These are phyloP conservation scores for Seminavis robusta DNA, from an alignment of 108 stramenopile genomes.

Conservation along the genomic window DNA sequence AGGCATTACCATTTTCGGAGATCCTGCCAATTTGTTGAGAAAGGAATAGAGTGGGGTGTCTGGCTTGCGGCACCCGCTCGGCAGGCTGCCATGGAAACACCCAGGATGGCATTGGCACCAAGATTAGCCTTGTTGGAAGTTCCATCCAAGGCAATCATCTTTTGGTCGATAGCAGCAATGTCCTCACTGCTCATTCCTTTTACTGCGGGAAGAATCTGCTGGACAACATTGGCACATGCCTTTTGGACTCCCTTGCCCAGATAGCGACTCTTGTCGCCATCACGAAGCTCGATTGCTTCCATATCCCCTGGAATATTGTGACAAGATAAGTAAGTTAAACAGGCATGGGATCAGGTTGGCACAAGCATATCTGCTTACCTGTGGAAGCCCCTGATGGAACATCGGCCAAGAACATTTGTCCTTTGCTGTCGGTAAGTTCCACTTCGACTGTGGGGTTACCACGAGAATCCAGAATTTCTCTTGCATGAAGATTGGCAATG, in stretches of 20 bases:
- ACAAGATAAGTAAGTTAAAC: too few species aligned
- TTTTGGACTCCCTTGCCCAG: constrained; percentile 88
- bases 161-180: constrained; percentile 75
- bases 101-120: constrained; percentile 95
- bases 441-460: constrained; percentile 95
- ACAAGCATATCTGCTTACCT: too few species aligned
- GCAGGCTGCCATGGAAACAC: constrained; percentile 51
- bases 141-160: constrained; percentile 78
- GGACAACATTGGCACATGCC: constrained; percentile 88
- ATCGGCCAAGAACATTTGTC: constrained; percentile 51
- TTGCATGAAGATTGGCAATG: constrained; percentile 73
- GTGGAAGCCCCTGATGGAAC: constrained; percentile 94
- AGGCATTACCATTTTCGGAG: constrained; percentile 70
- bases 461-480: constrained; percentile 91
- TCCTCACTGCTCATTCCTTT: constrained; percentile 76
- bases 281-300: constrained; percentile 92
- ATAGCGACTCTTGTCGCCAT: constrained; percentile 87
- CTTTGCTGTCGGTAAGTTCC: constrained; percentile 53
- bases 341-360: too few species aligned
- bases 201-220: constrained; percentile 66
- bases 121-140: constrained; percentile 84
- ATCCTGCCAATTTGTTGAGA: too few species aligned
- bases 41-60: neutral
- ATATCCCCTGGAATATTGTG: too few species aligned
- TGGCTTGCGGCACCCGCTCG: too few species aligned